These are phyloP conservation scores for Colletotrichum orbiculare DNA, from an alignment of 2,329 filamentous ascomycete species.

Conservation along the genomic window DNA sequence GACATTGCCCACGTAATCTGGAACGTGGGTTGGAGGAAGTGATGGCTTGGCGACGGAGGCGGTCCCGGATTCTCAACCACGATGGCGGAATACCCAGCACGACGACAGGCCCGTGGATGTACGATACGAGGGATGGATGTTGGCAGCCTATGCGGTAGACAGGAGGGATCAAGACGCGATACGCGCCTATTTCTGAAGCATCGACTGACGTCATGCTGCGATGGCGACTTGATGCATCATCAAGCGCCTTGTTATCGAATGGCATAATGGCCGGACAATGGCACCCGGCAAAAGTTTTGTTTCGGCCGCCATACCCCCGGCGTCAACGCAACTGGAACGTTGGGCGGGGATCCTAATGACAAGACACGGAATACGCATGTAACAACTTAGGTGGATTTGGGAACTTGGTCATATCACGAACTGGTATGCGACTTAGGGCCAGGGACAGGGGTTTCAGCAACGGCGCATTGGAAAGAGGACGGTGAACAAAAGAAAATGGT, in stretches of 20 bases:
- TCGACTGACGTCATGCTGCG: constrained; percentile 18
- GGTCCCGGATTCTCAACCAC: constrained; percentile 8
- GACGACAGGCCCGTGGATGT: constrained; percentile 20
- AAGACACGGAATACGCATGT: constrained; percentile 32
- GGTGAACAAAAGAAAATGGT: constrained; percentile 35
- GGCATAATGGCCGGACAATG: constrained; percentile 12
- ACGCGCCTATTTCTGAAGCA: constrained; percentile 1
- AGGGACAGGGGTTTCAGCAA: constrained; percentile 32
- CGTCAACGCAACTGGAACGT: constrained; percentile 24
- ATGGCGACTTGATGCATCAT: constrained; percentile 12
- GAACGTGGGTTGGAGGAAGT: constrained; percentile 75
- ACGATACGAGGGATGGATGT: constrained; percentile 17
- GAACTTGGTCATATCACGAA: constrained; percentile 23
- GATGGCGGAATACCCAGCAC: constrained; percentile 14
- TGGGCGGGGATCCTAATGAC: constrained; percentile 29
- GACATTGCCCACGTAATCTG: constrained; percentile 78
- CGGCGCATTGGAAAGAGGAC: constrained; percentile 34
- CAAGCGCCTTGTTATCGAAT: constrained; percentile 21
- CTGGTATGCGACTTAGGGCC: constrained; percentile 23
- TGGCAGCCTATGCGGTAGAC: background rate
- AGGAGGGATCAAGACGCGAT: background rate
- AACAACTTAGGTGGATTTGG: constrained; percentile 25
- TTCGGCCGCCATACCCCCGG: constrained; percentile 3
- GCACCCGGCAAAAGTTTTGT: constrained; percentile 23
- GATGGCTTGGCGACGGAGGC: constrained; percentile 37